Evolutionary conservation across 345 rosid species (phyloP).

Genomic region (Pseudoturritis turrita): DNA sequence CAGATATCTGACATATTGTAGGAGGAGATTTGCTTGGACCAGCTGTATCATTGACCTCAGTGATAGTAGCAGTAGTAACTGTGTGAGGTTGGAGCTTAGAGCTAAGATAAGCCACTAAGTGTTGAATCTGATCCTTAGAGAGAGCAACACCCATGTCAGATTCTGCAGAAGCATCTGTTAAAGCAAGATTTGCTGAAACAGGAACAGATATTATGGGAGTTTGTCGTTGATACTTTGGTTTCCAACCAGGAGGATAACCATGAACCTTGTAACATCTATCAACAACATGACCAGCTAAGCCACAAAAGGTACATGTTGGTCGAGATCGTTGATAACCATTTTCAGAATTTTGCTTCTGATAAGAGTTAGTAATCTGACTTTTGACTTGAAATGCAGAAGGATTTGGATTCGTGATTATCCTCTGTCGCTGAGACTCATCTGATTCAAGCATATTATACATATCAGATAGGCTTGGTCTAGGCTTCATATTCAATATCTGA

Average conservation of each 20-base stretch:
- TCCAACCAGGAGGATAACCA: background rate
- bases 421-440: background rate
- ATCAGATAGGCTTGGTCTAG: background rate
- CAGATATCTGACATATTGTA: background rate
- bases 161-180: too few species aligned
- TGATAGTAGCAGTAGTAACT: too few species aligned
- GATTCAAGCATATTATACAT: background rate
- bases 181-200: background rate
- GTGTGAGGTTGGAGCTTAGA: too few species aligned
- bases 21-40: too few species aligned
- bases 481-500: background rate
- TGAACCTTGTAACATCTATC: background rate
- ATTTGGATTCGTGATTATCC: background rate
- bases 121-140: too few species aligned
- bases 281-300: background rate
- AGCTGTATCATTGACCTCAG: too few species aligned
- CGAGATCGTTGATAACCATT: too few species aligned
- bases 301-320: background rate
- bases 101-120: too few species aligned
- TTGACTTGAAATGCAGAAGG: background rate
- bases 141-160: too few species aligned
- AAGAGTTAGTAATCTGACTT: background rate
- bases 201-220: too few species aligned
- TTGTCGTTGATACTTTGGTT: background rate
- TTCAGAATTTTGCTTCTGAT: background rate